A percentile compares a stretch with the other conserved stretches of the same genome.
phyloP scores from a whole-genome alignment of 78 protist genomes.

The slime mould (Dictyostelium discoideum) region DNA sequence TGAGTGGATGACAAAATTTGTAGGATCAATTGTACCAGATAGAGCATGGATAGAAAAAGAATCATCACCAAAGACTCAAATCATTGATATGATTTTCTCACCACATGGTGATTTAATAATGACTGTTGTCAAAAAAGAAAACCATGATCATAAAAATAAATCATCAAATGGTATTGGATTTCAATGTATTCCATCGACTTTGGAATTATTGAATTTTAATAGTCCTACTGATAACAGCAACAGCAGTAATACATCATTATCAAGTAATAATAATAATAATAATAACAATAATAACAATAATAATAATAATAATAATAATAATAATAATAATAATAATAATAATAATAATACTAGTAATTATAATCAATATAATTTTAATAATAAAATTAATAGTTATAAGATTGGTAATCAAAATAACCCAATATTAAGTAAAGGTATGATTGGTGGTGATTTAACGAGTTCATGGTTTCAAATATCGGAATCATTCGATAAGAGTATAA shows the following conservation, averaged over 20 bases:
- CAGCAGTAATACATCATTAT: no score
- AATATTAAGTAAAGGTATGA: neutral
- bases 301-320: neutral
- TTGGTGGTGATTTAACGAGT: constrained; percentile 40
- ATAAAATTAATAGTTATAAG: neutral
- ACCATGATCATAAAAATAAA: constrained; percentile 19
- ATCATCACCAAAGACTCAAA: constrained; percentile 41
- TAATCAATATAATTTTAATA: neutral
- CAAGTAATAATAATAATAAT: neutral
- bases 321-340: neutral
- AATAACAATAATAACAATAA: neutral
- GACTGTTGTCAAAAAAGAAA: constrained; percentile 38
- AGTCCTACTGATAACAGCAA: neutral
- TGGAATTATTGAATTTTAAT: neutral
- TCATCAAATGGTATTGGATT: constrained; percentile 59
- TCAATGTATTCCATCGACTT: constrained; percentile 26
- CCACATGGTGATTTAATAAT: constrained; percentile 66
- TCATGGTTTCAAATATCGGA: constrained; percentile 51
- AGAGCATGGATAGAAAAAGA: constrained; percentile 47
- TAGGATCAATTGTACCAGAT: constrained; percentile 62
- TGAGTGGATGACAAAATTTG: constrained; percentile 55
- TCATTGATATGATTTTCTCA: constrained; percentile 53
- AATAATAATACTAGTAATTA: neutral
- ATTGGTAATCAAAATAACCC: neutral
- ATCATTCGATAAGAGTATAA: neutral